phyloP scores from a whole-genome alignment of 2,329 filamentous ascomycete genomes.

The Leptoxyphium fumago region DNA sequence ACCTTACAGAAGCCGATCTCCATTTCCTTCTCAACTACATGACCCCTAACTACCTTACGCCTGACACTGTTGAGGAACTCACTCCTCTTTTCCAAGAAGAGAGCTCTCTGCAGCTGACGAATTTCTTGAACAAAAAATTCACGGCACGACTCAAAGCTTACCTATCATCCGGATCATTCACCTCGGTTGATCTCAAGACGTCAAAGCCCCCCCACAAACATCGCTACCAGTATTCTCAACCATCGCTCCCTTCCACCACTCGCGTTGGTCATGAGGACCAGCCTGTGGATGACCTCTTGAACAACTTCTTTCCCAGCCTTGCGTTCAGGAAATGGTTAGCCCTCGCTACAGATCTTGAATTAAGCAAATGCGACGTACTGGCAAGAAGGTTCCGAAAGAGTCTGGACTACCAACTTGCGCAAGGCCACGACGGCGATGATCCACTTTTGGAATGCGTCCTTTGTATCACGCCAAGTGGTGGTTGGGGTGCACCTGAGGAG shows the following conservation, averaged over 20 bases:
- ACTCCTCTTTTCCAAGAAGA: conserved; percentile 66
- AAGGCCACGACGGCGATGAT: conserved; percentile 56
- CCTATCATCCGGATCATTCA: conserved; percentile 37
- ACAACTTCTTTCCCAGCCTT: conserved; percentile 67
- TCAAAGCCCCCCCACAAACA: conserved; percentile 90
- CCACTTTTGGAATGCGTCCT: conserved; percentile 77
- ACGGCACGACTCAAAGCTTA: conserved; percentile 54
- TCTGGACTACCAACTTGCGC: conserved; percentile 84
- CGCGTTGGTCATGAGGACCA: conserved; percentile 13
- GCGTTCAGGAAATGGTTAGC: conserved; percentile 85
- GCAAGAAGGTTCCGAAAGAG: conserved; percentile 77
- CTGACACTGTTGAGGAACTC: conserved; percentile 75
- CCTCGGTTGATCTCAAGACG: conserved; percentile 7
- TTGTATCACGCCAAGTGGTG: conserved; percentile 66
- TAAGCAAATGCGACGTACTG: conserved; percentile 64
- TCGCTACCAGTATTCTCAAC: conserved; percentile 69
- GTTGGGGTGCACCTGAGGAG: conserved; percentile 64
- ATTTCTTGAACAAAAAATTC: conserved; percentile 68
- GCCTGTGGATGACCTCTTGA: conserved; percentile 63
- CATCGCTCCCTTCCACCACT: conserved; percentile 7
- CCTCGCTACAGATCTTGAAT: conserved; percentile 58
- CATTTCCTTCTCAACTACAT: conserved; percentile 87
- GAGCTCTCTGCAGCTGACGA: conserved; percentile 68
- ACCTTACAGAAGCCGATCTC: conserved; percentile 64
- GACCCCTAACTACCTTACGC: conserved; percentile 77